These are phyloP conservation scores for Solanum tarapatanum DNA, from an alignment of 257 asterid genomes.

Conservation along the genomic window DNA sequence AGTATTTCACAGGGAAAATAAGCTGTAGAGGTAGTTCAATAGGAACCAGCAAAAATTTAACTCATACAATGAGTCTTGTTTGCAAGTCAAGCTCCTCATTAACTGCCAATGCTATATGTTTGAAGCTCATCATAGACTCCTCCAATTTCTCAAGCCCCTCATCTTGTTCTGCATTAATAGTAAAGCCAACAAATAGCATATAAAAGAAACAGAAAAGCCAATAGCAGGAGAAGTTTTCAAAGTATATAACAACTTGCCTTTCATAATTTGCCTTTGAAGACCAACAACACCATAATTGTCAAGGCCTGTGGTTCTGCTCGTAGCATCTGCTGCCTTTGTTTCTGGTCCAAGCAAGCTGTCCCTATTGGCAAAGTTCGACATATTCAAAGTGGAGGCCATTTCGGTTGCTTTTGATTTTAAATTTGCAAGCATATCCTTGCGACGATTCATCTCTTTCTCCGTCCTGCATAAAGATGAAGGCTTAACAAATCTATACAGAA, in stretches of 20 bases:
- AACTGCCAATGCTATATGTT: slow-evolving; percentile 88
- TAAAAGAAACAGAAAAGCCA: not conserved
- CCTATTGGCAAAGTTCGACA: slow-evolving; percentile 75
- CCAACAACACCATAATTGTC: slow-evolving; percentile 82
- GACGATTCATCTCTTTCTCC: slow-evolving; percentile 85
- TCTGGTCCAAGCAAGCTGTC: slow-evolving; percentile 93
- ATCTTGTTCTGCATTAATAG: slow-evolving; percentile 63
- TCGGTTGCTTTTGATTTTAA: slow-evolving; percentile 66
- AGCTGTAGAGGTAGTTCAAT: not conserved
- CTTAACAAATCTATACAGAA: not conserved
- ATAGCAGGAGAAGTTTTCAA: not conserved
- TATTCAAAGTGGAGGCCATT: slow-evolving; percentile 74
- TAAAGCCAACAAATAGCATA: not conserved
- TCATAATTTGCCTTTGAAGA: slow-evolving; percentile 89
- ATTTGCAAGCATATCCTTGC: slow-evolving; percentile 57
- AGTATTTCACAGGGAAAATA: not conserved
- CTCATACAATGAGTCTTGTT: slow-evolving; percentile 71
- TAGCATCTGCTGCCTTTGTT: slow-evolving; percentile 69
- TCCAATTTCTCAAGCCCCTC: slow-evolving; percentile 81
- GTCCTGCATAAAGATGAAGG: slow-evolving; percentile 34
- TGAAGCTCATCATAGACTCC: slow-evolving; percentile 78
- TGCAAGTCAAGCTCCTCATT: slow-evolving; percentile 90
- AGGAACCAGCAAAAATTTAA: slow-evolving; percentile 4
- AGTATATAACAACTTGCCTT: slow-evolving; percentile 35
- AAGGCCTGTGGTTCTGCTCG: slow-evolving; percentile 63